Evolutionary conservation across 2,329 filamentous ascomycete species (phyloP).

Genomic region (Septoria linicola): DNA sequence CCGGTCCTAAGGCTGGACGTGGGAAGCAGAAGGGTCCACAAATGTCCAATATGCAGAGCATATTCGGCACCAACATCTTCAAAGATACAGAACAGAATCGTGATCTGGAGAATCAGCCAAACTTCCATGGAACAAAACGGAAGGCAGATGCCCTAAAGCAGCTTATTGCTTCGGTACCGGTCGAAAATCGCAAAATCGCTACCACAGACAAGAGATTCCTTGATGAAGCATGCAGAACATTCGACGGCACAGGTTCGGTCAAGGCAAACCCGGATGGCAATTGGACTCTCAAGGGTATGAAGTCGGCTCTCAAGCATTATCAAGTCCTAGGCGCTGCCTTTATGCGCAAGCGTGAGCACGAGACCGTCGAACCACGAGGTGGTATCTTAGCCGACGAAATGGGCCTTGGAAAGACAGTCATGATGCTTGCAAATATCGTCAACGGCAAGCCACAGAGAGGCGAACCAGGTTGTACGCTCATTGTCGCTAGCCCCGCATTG

Average conservation of each 20-base stretch:
- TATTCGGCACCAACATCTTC: conserved; percentile 30
- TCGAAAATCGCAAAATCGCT: conserved; percentile 38
- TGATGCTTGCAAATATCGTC: conserved; percentile 48
- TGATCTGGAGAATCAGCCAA: conserved; percentile 26
- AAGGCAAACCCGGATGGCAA: conserved; percentile 35
- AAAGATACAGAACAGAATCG: conserved; percentile 25
- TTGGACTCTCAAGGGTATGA: conserved; percentile 53
- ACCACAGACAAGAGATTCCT: conserved; percentile 41
- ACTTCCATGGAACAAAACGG: conserved; percentile 22
- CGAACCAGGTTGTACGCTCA: conserved; percentile 41
- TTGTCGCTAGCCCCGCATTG: conserved; percentile 44
- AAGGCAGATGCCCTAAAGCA: conserved; percentile 42
- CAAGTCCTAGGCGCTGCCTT: conserved; percentile 55
- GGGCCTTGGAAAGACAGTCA: conserved; percentile 97
- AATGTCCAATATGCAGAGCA: conserved; percentile 23
- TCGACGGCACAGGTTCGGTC: conserved; percentile 40
- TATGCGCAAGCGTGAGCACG: conserved; percentile 55
- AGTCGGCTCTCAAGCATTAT: conserved; percentile 46
- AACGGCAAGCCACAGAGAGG: conserved; percentile 37
- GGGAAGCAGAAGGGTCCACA: conserved; percentile 1
- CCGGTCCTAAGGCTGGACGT: not conserved
- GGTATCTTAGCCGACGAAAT: conserved; percentile 98
- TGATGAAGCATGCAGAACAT: conserved; percentile 43
- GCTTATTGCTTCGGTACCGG: conserved; percentile 42
- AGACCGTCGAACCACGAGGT: conserved; percentile 39